A percentile compares a stretch with the other conserved stretches of the same genome.
Evolutionary conservation across 2,329 filamentous ascomycete species (phyloP).

Genomic region (Uncinocarpus reesii): DNA sequence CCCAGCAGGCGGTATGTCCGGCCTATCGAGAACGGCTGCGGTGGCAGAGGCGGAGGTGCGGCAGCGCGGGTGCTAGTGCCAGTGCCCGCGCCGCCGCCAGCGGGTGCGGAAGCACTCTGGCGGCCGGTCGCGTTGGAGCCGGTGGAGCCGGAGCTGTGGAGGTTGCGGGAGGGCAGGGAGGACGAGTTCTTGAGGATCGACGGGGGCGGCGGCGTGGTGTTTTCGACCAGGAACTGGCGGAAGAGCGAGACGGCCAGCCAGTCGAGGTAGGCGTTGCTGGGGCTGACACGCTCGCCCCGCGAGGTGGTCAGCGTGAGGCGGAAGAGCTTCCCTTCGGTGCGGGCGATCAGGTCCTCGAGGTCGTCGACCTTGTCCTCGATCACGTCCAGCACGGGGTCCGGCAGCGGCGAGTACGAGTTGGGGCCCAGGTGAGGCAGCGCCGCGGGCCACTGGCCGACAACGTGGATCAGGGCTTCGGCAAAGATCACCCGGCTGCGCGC

Average conservation of each 20-base stretch:
- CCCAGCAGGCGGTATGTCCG: slow-evolving; percentile 71
- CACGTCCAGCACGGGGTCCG: slow-evolving; percentile 67
- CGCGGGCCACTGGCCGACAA: slow-evolving; percentile 85
- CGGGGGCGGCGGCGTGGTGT: slow-evolving; percentile 61
- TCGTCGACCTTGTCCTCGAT: slow-evolving; percentile 95
- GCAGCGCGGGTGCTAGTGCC: slow-evolving; percentile 9
- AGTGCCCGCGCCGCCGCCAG: slow-evolving; percentile 9
- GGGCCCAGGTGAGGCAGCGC: slow-evolving; percentile 65
- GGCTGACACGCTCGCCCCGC: slow-evolving; percentile 71
- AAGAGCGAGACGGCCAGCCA: slow-evolving; percentile 84
- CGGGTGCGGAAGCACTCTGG: slow-evolving; percentile 14
- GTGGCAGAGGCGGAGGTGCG: too few relatives aligned
- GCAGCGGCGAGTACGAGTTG: slow-evolving; percentile 47
- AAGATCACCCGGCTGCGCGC: slow-evolving; percentile 75
- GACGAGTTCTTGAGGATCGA: slow-evolving; percentile 33
- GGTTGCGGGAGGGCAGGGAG: slow-evolving; percentile 14
- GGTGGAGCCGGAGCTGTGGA: slow-evolving; percentile 10
- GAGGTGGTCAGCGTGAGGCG: slow-evolving; percentile 67
- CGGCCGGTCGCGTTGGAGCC: slow-evolving; percentile 4
- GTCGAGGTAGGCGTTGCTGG: slow-evolving; percentile 69
- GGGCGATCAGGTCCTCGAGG: slow-evolving; percentile 68
- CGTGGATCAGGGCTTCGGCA: slow-evolving; percentile 79
- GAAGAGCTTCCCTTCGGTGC: slow-evolving; percentile 72
- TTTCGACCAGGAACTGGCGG: slow-evolving; percentile 85
- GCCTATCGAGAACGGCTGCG: slow-evolving; percentile 42